Conservation (phyloP, 495 filamentous ascomycete genomes). For the Aspergillus saccharolyticus region DNA sequence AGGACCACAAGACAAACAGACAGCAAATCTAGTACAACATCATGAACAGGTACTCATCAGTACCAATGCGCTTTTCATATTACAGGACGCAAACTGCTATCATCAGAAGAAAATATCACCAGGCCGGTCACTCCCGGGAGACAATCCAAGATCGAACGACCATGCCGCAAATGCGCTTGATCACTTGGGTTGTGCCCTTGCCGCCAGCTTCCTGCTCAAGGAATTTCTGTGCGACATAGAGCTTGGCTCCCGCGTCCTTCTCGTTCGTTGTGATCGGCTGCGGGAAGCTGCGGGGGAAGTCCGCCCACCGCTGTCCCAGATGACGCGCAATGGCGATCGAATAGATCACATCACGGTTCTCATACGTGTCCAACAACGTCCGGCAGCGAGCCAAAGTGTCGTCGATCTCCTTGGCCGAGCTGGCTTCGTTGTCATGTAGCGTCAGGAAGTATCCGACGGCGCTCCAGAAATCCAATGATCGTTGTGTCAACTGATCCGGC, state of each 20-base stretch:
- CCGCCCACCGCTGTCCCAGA: conserved; percentile 62
- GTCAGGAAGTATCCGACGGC: conserved; percentile 67
- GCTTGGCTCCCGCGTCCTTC: conserved; percentile 63
- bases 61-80: conserved; percentile 20
- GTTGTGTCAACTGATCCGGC: conserved; percentile 49
- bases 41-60: conserved; percentile 9
- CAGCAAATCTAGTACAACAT: conserved; percentile 17
- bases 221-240: conserved; percentile 77
- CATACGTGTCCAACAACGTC: conserved; percentile 64
- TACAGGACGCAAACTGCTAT: conserved; percentile 18
- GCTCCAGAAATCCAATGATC: conserved; percentile 78
- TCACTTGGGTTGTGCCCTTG: conserved; percentile 73
- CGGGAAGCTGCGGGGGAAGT: conserved; percentile 54
- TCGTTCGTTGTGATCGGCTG: conserved; percentile 60
- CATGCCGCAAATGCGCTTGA: conserved; percentile 72
- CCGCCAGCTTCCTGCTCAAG: conserved; percentile 66
- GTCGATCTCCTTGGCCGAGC: conserved; percentile 56
- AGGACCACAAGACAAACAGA: not conserved
- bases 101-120: conserved; percentile 7
- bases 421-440: conserved; percentile 56
- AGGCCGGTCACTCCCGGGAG: conserved; percentile 31
- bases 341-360: conserved; percentile 91
- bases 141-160: conserved; percentile 55
- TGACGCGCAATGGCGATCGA: conserved; percentile 77
- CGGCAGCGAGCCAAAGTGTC: conserved; percentile 58